Evolutionary conservation across 208 protist genomes (phyloP).

Genomic region (Naegleria fowleri): DNA sequence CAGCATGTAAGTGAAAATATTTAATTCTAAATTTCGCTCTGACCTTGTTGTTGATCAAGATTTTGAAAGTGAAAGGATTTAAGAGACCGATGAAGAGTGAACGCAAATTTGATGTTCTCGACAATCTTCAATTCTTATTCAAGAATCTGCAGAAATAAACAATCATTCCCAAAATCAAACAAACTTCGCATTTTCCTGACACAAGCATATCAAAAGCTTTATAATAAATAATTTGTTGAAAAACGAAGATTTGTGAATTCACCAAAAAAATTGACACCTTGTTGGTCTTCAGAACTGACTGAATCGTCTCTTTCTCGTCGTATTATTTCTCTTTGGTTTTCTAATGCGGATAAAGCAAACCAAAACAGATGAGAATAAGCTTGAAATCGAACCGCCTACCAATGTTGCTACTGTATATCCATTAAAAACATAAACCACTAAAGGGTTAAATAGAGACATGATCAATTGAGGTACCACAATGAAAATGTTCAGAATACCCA

Average conservation of each 20-base stretch:
- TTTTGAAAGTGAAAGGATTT: neutral
- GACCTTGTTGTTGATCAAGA: neutral
- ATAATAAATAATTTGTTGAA: too few species aligned
- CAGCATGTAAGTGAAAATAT: slow-evolving; percentile 10
- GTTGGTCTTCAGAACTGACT: too few species aligned
- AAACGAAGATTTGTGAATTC: too few species aligned
- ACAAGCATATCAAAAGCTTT: too few species aligned
- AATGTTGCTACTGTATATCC: neutral
- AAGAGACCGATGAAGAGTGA: neutral
- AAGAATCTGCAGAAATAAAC: neutral
- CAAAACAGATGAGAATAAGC: neutral
- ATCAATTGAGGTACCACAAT: slow-evolving; percentile 26
- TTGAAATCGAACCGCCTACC: neutral
- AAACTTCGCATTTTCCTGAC: too few species aligned
- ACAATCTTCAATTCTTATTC: neutral
- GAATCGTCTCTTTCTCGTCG: too few species aligned
- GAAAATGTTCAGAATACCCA: slow-evolving; percentile 29
- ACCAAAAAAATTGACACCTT: too few species aligned
- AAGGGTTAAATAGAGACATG: neutral
- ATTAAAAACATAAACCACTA: neutral
- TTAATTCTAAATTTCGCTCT: too few species aligned
- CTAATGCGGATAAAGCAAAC: neutral
- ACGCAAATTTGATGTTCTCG: neutral
- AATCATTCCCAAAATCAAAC: too few species aligned
- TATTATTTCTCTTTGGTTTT: neutral